Evolutionary conservation across 805 yeast species (phyloP).

Genomic region (Metschnikowia cubensis): DNA sequence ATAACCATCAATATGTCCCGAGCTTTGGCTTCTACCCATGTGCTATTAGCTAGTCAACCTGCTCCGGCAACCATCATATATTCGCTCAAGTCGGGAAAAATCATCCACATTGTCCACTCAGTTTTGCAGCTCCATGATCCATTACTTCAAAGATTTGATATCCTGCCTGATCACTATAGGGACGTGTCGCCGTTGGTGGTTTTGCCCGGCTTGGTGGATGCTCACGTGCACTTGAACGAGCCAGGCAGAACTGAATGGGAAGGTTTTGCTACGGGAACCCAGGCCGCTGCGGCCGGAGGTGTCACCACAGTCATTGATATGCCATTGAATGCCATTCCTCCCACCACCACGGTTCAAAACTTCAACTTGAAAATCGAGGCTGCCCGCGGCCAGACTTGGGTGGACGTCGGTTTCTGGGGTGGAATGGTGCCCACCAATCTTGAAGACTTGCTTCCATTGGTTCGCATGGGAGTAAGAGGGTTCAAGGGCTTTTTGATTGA

Average conservation of each 20-base stretch:
- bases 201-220: constrained; percentile 88
- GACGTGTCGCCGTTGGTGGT: constrained; percentile 61
- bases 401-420: constrained; percentile 95
- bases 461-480: constrained; percentile 86
- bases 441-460: constrained; percentile 65
- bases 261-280: constrained; percentile 95
- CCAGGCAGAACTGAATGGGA: constrained; percentile 99
- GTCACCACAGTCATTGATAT: constrained; percentile 93
- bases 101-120: constrained; percentile 44
- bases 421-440: constrained; percentile 83
- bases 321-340: constrained; percentile 96
- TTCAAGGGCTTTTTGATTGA: constrained; percentile 91
- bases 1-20: constrained; percentile 40
- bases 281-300: constrained; percentile 93
- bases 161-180: constrained; percentile 39
- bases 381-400: constrained; percentile 81
- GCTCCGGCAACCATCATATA: constrained; percentile 64
- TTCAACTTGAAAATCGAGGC: constrained; percentile 73
- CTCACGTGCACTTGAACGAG: constrained; percentile 92
- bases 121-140: constrained; percentile 39
- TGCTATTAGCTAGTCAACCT: constrained; percentile 45
- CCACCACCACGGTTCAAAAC: constrained; percentile 81
- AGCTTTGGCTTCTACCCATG: constrained; percentile 60
- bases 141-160: constrained; percentile 40
- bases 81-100: constrained; percentile 48